A percentile compares a stretch with the other conserved stretches of the same genome.
phyloP scores from a whole-genome alignment of 2,329 filamentous ascomycete genomes.

The Sporothrix pallida region DNA sequence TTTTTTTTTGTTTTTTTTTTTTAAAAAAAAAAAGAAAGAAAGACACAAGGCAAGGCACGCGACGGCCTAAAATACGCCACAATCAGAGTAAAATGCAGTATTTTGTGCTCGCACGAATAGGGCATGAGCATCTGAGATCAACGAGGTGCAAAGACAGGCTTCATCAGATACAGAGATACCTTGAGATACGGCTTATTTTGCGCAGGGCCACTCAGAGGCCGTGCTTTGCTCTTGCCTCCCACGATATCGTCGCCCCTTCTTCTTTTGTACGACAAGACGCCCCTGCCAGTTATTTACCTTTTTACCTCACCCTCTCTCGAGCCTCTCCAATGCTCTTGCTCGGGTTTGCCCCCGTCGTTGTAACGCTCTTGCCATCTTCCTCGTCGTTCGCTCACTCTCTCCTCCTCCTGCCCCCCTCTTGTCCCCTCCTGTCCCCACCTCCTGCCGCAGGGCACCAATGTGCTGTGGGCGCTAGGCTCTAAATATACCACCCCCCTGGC shows the following conservation, averaged over 20 bases:
- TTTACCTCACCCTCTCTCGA: not conserved
- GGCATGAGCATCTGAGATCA: not conserved
- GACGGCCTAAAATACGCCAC: slow-evolving; percentile 9
- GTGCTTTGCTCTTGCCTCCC: slow-evolving; percentile 1
- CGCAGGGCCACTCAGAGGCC: slow-evolving; percentile 12
- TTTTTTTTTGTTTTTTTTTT: not conserved
- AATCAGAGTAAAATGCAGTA: not conserved
- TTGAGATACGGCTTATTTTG: slow-evolving; percentile 2
- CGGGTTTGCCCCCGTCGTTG: not conserved
- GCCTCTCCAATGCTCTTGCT: not conserved
- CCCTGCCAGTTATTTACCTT: not conserved
- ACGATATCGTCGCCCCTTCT: not conserved
- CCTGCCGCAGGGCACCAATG: slow-evolving; percentile 29
- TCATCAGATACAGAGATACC: not conserved
- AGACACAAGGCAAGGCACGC: not conserved
- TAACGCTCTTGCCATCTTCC: slow-evolving; percentile 22
- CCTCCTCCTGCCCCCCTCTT: not conserved
- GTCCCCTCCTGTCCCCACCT: slow-evolving; percentile 27
- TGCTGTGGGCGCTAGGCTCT: slow-evolving; percentile 32
- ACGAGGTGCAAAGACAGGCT: not conserved
- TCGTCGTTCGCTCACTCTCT: slow-evolving; percentile 22
- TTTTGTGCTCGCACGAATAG: slow-evolving; percentile 7
- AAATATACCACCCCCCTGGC: slow-evolving; percentile 34
- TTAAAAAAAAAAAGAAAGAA: not conserved
- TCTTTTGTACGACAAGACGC: slow-evolving; percentile 8